These are phyloP conservation scores for Skeletonema costatum DNA, from an alignment of 108 stramenopile genomes.

Conservation along the genomic window DNA sequence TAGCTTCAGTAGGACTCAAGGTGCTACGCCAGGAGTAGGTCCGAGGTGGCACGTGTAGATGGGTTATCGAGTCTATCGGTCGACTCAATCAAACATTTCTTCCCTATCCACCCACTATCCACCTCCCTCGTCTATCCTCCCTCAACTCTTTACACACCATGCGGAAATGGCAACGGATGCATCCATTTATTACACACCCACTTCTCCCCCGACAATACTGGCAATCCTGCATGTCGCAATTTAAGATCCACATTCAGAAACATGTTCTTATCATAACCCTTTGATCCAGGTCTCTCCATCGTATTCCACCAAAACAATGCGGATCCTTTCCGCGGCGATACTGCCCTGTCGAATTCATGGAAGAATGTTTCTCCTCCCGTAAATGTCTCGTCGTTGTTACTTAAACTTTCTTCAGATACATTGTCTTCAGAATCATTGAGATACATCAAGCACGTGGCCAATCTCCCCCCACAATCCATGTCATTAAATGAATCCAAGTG, in stretches of 20 bases:
- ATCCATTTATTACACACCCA: conserved; percentile 57
- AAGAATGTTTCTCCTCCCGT: conserved; percentile 52
- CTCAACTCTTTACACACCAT: conserved; percentile 24
- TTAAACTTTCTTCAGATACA: not conserved
- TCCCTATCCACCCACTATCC: too few relatives aligned
- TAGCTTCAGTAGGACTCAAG: too few relatives aligned
- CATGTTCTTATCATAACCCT: conserved; percentile 36
- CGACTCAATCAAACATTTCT: too few relatives aligned
- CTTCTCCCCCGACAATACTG: conserved; percentile 42
- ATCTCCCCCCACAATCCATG: conserved; percentile 43
- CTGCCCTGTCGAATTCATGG: conserved; percentile 25
- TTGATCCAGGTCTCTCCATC: conserved; percentile 41
- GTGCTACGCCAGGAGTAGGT: too few relatives aligned
- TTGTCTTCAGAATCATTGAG: conserved; percentile 26
- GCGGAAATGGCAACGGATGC: conserved; percentile 43
- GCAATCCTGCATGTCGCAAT: conserved; percentile 48
- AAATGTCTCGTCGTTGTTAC: not conserved
- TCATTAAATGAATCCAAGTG: conserved; percentile 57
- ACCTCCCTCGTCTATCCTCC: not conserved
- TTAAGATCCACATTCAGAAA: conserved; percentile 40
- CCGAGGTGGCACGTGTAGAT: too few relatives aligned
- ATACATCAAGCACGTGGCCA: conserved; percentile 54
- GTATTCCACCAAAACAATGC: conserved; percentile 60
- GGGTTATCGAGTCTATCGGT: too few relatives aligned
- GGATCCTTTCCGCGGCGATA: conserved; percentile 32